Percentiles rank a stretch among this genome's conserved stretches.
Evolutionary conservation across 306 rosid genomes (phyloP).

Genomic region (Luffa aegyptiaca): DNA sequence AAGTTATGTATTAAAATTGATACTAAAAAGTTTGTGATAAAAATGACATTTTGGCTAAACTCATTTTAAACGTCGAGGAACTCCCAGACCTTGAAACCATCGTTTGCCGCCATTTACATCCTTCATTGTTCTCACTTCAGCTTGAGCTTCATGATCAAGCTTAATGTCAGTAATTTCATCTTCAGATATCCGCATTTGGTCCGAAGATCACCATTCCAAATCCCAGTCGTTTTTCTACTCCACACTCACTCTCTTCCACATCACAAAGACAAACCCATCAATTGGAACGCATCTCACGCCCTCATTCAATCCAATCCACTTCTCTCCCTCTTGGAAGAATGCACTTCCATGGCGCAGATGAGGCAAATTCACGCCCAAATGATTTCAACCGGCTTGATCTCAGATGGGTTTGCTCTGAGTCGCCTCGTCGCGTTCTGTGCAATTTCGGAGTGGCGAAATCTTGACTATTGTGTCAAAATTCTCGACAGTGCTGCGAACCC

Average conservation of each 20-base stretch:
- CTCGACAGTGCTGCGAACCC: conserved; percentile 21
- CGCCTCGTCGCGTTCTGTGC: conserved; percentile 74
- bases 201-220: conserved; percentile 1
- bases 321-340: conserved; percentile 49
- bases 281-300: conserved; percentile 49
- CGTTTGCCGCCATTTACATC: background rate
- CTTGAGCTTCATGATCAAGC: conserved; percentile 7
- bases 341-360: conserved; percentile 47
- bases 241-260: conserved; percentile 26
- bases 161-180: background rate
- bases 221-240: conserved; percentile 9
- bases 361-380: conserved; percentile 72
- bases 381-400: conserved; percentile 38
- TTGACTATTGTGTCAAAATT: conserved; percentile 41
- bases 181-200: conserved; percentile 14
- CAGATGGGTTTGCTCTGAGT: conserved; percentile 44
- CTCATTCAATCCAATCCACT: conserved; percentile 39
- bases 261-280: conserved; percentile 30
- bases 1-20: no score
- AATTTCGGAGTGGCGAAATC: conserved; percentile 38
- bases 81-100: background rate
- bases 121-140: background rate
- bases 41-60: no score
- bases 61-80: no score
- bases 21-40: no score